Conservation (phyloP, 108 stramenopile species). For the Pseudonitzschia pungens region DNA sequence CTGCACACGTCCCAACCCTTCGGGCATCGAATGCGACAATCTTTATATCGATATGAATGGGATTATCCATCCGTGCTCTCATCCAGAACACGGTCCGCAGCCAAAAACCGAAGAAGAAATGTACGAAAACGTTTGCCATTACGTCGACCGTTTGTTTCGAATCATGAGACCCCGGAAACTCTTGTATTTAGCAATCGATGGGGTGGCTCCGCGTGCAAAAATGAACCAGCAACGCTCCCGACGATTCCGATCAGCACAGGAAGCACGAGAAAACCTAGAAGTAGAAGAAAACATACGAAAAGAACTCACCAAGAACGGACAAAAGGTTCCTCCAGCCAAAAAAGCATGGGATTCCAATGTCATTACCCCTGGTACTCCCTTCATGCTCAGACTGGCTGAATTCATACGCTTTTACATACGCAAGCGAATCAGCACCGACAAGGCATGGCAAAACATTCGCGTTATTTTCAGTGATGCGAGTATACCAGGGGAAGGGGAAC, state of each 20-base stretch:
- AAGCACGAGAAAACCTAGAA: slow-evolving; percentile 86
- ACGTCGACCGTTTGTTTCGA: slow-evolving; percentile 87
- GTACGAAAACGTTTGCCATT: slow-evolving; percentile 93
- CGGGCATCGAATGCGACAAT: slow-evolving; percentile 89
- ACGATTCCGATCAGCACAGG: slow-evolving; percentile 95
- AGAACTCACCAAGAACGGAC: slow-evolving; percentile 74
- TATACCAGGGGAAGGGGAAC: slow-evolving; percentile 98
- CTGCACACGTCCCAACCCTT: slow-evolving; percentile 85
- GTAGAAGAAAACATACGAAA: slow-evolving; percentile 81
- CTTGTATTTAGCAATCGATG: slow-evolving; percentile 95
- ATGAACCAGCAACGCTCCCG: slow-evolving; percentile 97
- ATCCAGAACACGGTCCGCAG: slow-evolving; percentile 91
- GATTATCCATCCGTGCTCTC: slow-evolving; percentile 98
- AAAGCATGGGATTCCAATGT: slow-evolving; percentile 96
- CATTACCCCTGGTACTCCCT: slow-evolving; percentile 98
- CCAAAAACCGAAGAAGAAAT: slow-evolving; percentile 95
- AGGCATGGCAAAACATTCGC: slow-evolving; percentile 87
- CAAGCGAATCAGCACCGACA: slow-evolving; percentile 87
- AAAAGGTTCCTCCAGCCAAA: slow-evolving; percentile 67
- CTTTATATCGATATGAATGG: slow-evolving; percentile 99
- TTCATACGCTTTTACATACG: slow-evolving; percentile 91
- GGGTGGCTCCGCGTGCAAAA: slow-evolving; percentile 98
- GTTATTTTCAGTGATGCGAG: slow-evolving; percentile 96
- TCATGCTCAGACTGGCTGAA: slow-evolving; percentile 90
- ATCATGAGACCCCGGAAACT: slow-evolving; percentile 83